A percentile compares a stretch with the other conserved stretches of the same genome.
phyloP scores from a whole-genome alignment of 768 basidiomycete genomes.

The Boletus rubropictus region DNA sequence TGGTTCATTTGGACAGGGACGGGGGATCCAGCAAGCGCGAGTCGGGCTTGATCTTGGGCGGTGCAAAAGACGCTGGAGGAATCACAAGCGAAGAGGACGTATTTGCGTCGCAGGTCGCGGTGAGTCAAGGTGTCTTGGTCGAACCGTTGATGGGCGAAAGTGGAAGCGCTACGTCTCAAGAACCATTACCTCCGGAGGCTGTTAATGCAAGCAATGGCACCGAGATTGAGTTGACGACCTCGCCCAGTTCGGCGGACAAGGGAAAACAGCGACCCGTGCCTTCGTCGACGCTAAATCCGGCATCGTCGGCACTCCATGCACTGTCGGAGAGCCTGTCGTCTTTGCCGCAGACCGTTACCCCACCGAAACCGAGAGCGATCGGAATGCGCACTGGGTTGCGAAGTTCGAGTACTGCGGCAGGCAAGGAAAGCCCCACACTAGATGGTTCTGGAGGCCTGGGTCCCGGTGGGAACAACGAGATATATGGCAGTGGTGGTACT shows the following conservation, averaged over 20 bases:
- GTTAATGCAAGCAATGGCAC: conserved; percentile 5
- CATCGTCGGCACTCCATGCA: conserved; percentile 45
- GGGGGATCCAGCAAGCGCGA: background rate
- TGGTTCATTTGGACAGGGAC: background rate
- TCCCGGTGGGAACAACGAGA: conserved; percentile 15
- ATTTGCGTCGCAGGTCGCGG: conserved; percentile 8
- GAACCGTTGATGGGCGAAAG: conserved; percentile 8
- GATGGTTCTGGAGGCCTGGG: conserved; percentile 33
- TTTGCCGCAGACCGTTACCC: conserved; percentile 38
- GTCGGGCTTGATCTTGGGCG: background rate
- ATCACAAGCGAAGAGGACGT: conserved; percentile 3
- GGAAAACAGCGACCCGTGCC: conserved; percentile 17
- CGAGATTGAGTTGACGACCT: conserved; percentile 13
- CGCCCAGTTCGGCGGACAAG: conserved; percentile 16
- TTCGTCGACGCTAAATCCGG: conserved; percentile 23
- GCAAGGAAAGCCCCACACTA: conserved; percentile 24
- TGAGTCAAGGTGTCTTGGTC: background rate
- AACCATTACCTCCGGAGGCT: background rate
- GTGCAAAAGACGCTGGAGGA: background rate
- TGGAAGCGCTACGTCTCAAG: conserved; percentile 13
- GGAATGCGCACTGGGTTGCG: conserved; percentile 48
- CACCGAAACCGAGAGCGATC: conserved; percentile 29
- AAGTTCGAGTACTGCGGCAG: conserved; percentile 32
- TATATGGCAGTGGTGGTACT: conserved; percentile 17
- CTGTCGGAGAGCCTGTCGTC: conserved; percentile 59